These are phyloP conservation scores for Ustulina deusta DNA, from an alignment of 2,329 filamentous ascomycete genomes.

Conservation along the genomic window DNA sequence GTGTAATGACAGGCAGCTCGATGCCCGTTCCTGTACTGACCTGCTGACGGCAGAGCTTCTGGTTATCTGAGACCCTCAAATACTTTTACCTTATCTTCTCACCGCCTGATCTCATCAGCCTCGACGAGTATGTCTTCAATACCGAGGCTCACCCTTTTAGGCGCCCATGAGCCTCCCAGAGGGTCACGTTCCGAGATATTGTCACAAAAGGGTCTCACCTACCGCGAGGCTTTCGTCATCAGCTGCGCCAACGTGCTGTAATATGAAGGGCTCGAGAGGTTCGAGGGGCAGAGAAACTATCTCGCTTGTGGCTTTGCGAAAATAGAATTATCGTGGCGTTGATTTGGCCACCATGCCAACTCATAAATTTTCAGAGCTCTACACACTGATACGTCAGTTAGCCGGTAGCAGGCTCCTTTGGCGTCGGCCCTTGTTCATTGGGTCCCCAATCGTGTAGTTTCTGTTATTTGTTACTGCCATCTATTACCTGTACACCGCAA, in stretches of 20 bases:
- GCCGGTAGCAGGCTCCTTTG: background rate
- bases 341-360: background rate
- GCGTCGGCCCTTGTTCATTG: background rate
- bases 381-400: background rate
- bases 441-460: background rate
- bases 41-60: conserved; percentile 64
- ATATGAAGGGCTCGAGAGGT: too few species aligned
- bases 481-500: background rate
- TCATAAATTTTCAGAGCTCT: background rate
- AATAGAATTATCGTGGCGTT: background rate
- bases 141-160: conserved; percentile 54
- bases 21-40: background rate
- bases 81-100: conserved; percentile 58
- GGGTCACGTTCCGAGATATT: background rate
- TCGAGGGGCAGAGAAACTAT: background rate
- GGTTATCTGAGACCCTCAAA: conserved; percentile 74
- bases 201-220: background rate
- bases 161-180: conserved; percentile 18
- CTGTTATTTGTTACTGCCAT: background rate
- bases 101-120: conserved; percentile 64
- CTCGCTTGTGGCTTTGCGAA: background rate
- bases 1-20: conserved; percentile 19
- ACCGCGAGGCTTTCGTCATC: background rate
- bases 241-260: background rate
- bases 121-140: conserved; percentile 70